These are phyloP conservation scores for Podosphaera aphanis DNA, from an alignment of 2,329 filamentous ascomycete genomes.

Conservation along the genomic window DNA sequence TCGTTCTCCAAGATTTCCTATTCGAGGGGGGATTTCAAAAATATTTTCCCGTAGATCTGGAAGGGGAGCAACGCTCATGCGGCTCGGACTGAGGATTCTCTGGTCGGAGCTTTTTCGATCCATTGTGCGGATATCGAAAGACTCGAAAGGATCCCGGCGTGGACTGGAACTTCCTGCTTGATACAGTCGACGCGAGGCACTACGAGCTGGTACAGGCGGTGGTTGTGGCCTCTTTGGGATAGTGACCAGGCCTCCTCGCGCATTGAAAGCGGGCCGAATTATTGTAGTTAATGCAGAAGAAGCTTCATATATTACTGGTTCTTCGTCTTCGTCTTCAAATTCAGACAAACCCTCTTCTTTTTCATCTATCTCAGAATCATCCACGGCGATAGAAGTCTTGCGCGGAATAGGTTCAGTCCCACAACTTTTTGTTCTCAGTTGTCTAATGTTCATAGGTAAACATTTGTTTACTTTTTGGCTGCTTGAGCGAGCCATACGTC, in stretches of 20 bases:
- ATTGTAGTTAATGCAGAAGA: constrained; percentile 32
- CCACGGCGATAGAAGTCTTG: constrained; percentile 7
- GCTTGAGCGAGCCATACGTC: not conserved
- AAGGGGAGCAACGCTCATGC: not conserved
- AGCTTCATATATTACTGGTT: constrained; percentile 47
- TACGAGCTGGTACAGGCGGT: constrained; percentile 47
- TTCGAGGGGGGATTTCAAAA: not conserved
- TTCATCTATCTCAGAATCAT: constrained; percentile 22
- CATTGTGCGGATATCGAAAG: not conserved
- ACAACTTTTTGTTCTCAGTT: constrained; percentile 15
- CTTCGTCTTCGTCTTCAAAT: constrained; percentile 28
- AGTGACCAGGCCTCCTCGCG: constrained; percentile 58
- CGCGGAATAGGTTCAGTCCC: constrained; percentile 8
- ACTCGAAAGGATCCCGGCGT: not conserved
- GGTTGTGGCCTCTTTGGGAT: constrained; percentile 65
- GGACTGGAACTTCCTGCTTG: not conserved
- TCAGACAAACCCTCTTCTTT: constrained; percentile 25
- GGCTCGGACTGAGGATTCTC: not conserved
- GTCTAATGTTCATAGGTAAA: constrained; percentile 8
- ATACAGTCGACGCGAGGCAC: constrained; percentile 27
- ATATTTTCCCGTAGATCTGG: not conserved
- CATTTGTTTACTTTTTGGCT: not conserved
- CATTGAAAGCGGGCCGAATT: constrained; percentile 24
- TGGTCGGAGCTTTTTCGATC: not conserved
- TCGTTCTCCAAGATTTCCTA: not conserved